Conservation (phyloP, 306 rosid species). For the Elaeagnus macrophylla region DNA sequence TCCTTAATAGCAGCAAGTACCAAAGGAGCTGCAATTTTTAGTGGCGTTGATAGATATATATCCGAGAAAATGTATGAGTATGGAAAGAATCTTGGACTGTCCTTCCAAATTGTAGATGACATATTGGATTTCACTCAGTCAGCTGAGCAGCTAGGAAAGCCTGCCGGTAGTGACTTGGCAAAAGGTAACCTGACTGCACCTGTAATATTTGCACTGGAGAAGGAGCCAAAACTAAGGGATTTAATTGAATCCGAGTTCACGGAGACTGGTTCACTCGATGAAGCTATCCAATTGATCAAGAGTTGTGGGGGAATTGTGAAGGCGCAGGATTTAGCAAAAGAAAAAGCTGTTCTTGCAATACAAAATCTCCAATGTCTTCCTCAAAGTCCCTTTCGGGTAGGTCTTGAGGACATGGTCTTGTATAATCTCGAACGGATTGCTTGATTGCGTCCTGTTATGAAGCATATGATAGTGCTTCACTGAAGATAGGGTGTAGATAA, state of each 20-base stretch:
- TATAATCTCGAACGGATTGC: constrained; percentile 82
- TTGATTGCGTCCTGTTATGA: background rate
- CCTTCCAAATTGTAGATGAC: constrained; percentile 96
- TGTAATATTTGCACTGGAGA: constrained; percentile 70
- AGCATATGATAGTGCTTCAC: background rate
- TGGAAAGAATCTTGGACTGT: constrained; percentile 84
- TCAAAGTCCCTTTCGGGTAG: constrained; percentile 41
- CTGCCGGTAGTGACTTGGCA: constrained; percentile 78
- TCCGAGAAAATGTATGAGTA: constrained; percentile 73
- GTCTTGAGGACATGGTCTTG: constrained; percentile 80
- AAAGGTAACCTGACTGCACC: constrained; percentile 96
- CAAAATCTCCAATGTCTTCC: constrained; percentile 80
- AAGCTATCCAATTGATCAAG: constrained; percentile 69
- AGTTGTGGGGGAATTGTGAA: constrained; percentile 69
- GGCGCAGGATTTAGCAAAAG: constrained; percentile 68
- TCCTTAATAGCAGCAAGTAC: constrained; percentile 91
- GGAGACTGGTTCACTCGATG: constrained; percentile 67
- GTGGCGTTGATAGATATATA: constrained; percentile 43
- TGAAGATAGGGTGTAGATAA: background rate
- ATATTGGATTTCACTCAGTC: constrained; percentile 91
- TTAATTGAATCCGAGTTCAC: constrained; percentile 79
- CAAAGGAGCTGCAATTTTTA: constrained; percentile 89
- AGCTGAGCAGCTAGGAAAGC: constrained; percentile 90
- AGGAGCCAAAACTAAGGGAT: constrained; percentile 66
- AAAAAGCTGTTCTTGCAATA: constrained; percentile 82